Conservation (phyloP, 345 rosid genomes). For the Turritis glabra region DNA sequence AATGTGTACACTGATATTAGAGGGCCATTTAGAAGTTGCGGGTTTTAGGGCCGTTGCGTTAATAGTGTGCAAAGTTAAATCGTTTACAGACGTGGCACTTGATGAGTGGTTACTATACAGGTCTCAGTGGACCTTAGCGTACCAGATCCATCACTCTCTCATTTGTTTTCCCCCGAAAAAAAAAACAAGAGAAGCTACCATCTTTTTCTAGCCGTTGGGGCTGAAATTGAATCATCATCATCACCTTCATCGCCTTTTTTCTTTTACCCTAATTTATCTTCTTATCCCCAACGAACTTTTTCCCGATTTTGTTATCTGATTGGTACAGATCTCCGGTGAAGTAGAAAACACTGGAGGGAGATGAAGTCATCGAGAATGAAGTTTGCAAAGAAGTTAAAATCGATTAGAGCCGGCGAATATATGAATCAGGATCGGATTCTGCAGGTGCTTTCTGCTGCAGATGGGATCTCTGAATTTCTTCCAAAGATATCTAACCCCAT, state of each 20-base stretch:
- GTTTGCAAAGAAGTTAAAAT: constrained; percentile 63
- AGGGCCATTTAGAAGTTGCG: background rate
- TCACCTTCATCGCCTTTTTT: background rate
- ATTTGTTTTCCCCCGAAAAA: constrained; percentile 30
- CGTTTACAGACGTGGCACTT: background rate
- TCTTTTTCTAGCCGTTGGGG: constrained; percentile 78
- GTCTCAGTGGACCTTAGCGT: background rate
- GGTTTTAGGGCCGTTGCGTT: background rate
- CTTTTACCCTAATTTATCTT: constrained; percentile 14
- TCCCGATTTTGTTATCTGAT: background rate
- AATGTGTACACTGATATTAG: background rate
- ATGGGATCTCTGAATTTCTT: constrained; percentile 52
- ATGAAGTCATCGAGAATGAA: constrained; percentile 85
- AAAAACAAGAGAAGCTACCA: constrained; percentile 38
- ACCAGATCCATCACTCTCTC: background rate
- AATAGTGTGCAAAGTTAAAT: background rate
- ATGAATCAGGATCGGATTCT: constrained; percentile 71
- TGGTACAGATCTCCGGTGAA: background rate
- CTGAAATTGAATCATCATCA: constrained; percentile 21
- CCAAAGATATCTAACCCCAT: constrained; percentile 37
- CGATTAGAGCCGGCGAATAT: constrained; percentile 59
- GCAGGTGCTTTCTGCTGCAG: constrained; percentile 52
- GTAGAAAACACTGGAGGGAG: constrained; percentile 16
- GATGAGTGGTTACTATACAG: background rate
- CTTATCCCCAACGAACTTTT: background rate